These are phyloP conservation scores for Metarhizium album DNA, from an alignment of 2,329 filamentous ascomycete genomes.

Conservation along the genomic window DNA sequence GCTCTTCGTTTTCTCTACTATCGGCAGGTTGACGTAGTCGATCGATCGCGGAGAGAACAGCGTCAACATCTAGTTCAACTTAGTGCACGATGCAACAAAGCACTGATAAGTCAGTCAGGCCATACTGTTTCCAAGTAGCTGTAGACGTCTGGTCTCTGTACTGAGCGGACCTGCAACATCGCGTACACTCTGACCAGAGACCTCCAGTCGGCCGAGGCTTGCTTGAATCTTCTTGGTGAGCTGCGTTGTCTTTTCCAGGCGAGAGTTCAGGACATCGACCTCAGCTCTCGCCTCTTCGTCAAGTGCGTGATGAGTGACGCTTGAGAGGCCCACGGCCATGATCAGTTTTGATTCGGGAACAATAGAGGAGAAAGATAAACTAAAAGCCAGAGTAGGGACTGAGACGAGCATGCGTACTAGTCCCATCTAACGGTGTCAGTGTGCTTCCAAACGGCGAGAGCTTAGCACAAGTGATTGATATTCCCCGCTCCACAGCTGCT, in stretches of 20 bases:
- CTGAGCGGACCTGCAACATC: slow-evolving; percentile 89
- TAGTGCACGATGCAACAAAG: slow-evolving; percentile 6
- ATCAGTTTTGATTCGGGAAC: neutral
- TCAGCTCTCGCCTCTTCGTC: slow-evolving; percentile 60
- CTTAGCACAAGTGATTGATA: too few species aligned
- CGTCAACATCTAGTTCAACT: slow-evolving; percentile 60
- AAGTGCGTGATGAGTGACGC: slow-evolving; percentile 35
- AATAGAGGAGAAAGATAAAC: neutral
- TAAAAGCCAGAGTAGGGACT: neutral
- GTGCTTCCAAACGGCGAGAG: too few species aligned
- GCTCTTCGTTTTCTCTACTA: slow-evolving; percentile 83
- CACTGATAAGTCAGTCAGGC: slow-evolving; percentile 3
- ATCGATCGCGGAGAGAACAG: slow-evolving; percentile 77
- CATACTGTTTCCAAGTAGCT: slow-evolving; percentile 72
- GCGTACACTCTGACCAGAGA: slow-evolving; percentile 80
- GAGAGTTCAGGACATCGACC: slow-evolving; percentile 59
- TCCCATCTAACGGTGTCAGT: too few species aligned
- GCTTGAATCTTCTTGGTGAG: slow-evolving; percentile 94
- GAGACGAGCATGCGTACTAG: too few species aligned
- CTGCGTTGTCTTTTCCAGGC: slow-evolving; percentile 82
- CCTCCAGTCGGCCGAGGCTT: slow-evolving; percentile 72
- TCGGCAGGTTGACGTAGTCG: slow-evolving; percentile 83
- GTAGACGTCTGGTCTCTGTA: slow-evolving; percentile 80
- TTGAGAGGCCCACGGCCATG: slow-evolving; percentile 42
- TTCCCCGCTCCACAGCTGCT: too few species aligned